Evolutionary conservation across 169 alveolate species (phyloP), one percentile per base, ranked within the genome.

Genomic region (Nephromyces sp.): DNA sequence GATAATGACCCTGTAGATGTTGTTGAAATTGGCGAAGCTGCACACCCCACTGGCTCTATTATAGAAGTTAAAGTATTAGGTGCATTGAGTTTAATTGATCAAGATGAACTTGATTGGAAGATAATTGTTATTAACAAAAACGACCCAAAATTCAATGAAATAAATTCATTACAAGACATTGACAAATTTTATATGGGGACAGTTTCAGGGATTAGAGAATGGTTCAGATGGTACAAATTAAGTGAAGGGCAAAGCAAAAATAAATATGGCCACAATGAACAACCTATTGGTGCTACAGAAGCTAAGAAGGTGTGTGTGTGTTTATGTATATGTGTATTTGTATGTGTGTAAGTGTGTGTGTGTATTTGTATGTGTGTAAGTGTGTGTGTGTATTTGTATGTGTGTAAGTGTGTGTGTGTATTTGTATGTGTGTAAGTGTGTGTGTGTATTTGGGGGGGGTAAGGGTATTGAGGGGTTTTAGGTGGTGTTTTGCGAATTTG

Each of bases 1-100:
- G 98, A 93, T 71, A 89, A 90, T 57, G 98, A 93, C 74, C 98
- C 98, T 6, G 75, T 93, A n/a, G 98, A 93, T 69, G 86, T 89
- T 6, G 89, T 91, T 52, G 98, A 93, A 70, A 75, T 90, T 31
- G 90, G 93, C 70, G 72, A 75, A 0, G 84, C 83, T 27, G 87
- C 79, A 27, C 66, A 70, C 29, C 72, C 68, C 28, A 66, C 76
- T 15, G 95, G 96, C 3, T 64, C 77, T 25, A 71, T 87, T 34
- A 78, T 71, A 22, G 51, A 29, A 31, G 92, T 90, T 52, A 90
- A 87, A 84, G 80, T 65, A 15, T 86, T 93, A 0, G 98, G 98
- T 0, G 92, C 92, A 0, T 79, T 93, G 33, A 92, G 94, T 64
- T 75, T 93, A 73, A 88, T 93, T 29, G 98, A 93, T 75, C 88